phyloP scores from a whole-genome alignment of 208 protist species.

The Acanthamoeba divionensis region DNA sequence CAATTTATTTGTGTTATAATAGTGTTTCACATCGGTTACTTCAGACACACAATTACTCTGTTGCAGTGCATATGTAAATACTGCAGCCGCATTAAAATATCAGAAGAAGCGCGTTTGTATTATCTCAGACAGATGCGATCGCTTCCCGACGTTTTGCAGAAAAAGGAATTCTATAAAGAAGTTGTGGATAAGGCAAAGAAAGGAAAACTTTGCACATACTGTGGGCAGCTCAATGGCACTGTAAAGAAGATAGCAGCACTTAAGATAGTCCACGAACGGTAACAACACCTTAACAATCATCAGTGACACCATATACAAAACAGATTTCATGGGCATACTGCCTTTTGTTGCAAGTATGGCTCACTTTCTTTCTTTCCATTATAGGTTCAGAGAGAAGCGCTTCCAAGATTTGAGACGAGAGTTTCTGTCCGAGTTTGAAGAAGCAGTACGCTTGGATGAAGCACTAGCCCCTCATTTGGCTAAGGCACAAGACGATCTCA shows the following conservation, averaged over 20 bases:
- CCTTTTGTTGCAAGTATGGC: neutral
- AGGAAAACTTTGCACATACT: conserved; percentile 86
- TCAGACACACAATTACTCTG: neutral
- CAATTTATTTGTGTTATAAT: too few relatives aligned
- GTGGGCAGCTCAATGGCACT: conserved; percentile 89
- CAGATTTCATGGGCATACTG: neutral
- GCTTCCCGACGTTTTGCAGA: conserved; percentile 64
- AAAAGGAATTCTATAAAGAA: conserved; percentile 66
- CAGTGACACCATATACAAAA: neutral
- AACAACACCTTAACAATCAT: neutral
- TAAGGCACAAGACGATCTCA: conserved; percentile 89
- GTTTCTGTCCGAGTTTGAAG: conserved; percentile 57
- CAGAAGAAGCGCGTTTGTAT: conserved; percentile 62
- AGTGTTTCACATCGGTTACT: neutral
- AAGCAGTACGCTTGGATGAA: conserved; percentile 51
- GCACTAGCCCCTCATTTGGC: conserved; percentile 61
- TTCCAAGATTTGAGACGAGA: neutral
- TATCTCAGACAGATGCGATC: conserved; percentile 69
- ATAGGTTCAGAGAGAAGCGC: neutral
- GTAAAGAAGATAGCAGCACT: conserved; percentile 83
- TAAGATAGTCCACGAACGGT: conserved; percentile 81
- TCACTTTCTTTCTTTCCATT: neutral
- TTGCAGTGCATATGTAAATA: conserved; percentile 30
- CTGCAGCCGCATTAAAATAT: conserved; percentile 90
- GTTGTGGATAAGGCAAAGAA: conserved; percentile 66